Conservation (phyloP, 768 basidiomycete genomes). For the Kwoniella mangroviensis region DNA sequence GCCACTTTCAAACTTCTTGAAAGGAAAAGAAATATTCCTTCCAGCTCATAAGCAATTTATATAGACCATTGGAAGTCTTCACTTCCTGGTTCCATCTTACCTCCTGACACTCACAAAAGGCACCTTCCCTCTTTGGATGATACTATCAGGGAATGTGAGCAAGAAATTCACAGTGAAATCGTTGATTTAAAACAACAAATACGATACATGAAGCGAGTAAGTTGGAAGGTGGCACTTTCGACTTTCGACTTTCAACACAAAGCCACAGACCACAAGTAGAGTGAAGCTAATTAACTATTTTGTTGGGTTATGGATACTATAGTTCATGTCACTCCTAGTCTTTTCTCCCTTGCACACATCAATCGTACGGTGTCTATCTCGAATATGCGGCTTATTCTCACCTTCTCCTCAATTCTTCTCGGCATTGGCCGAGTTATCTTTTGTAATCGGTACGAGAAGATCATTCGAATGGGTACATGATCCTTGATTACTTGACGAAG, state of each 20-base stretch:
- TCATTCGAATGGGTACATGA: constrained; percentile 1
- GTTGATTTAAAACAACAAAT: neutral
- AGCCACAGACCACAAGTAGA: neutral
- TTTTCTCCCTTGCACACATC: neutral
- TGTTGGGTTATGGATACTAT: neutral
- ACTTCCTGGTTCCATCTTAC: too few relatives aligned
- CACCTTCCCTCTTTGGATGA: neutral
- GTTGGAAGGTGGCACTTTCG: neutral
- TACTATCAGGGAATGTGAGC: neutral
- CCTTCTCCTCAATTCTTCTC: neutral
- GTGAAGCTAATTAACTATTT: too few relatives aligned
- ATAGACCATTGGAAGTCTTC: too few relatives aligned
- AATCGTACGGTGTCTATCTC: neutral
- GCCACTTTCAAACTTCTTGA: too few relatives aligned
- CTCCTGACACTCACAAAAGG: too few relatives aligned
- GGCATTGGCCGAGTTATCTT: neutral
- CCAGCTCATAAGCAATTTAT: too few relatives aligned
- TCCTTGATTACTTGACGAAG: neutral
- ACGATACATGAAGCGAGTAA: neutral
- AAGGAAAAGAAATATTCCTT: too few relatives aligned
- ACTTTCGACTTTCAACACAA: neutral
- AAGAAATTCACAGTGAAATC: neutral
- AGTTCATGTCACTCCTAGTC: neutral
- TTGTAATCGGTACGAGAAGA: neutral
- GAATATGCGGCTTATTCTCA: neutral